Evolutionary conservation across 768 basidiomycete genomes (phyloP).

Genomic region (Crassisporium funariophilum): DNA sequence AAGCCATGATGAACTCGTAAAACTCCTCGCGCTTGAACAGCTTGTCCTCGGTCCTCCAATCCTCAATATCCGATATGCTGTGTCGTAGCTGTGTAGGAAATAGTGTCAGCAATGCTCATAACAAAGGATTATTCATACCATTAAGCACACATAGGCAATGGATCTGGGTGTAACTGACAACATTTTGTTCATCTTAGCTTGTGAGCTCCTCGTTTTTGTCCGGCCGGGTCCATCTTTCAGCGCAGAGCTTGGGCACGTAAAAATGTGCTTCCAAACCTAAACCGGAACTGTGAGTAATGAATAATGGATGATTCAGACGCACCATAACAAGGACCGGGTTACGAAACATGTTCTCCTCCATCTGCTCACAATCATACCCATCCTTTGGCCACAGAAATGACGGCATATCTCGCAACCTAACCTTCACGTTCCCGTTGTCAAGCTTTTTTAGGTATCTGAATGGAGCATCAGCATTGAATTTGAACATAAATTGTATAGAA

Average conservation of each 20-base stretch:
- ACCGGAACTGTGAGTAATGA: background rate
- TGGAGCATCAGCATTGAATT: background rate
- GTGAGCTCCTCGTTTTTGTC: slow-evolving; percentile 1
- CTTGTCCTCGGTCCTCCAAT: slow-evolving; percentile 9
- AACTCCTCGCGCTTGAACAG: slow-evolving; percentile 1
- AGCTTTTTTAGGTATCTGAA: background rate
- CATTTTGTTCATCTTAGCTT: slow-evolving; percentile 7
- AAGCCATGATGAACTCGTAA: no score
- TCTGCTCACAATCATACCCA: slow-evolving; percentile 1
- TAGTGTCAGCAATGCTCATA: background rate
- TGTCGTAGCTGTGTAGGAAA: slow-evolving; percentile 3
- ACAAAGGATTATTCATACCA: background rate
- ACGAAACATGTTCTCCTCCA: background rate
- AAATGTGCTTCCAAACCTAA: slow-evolving; percentile 6
- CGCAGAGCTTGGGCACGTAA: slow-evolving; percentile 6
- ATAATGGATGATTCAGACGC: background rate
- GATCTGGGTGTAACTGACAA: slow-evolving; percentile 5
- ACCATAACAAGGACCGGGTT: slow-evolving; percentile 1
- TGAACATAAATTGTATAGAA: background rate
- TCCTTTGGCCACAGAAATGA: background rate
- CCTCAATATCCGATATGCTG: slow-evolving; percentile 1
- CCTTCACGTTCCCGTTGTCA: background rate
- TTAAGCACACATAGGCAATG: slow-evolving; percentile 2
- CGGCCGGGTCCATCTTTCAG: background rate
- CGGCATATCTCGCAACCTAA: background rate